Evolutionary conservation across 2,329 filamentous ascomycete genomes (phyloP).

Genomic region (Pseudocercospora eumusae): DNA sequence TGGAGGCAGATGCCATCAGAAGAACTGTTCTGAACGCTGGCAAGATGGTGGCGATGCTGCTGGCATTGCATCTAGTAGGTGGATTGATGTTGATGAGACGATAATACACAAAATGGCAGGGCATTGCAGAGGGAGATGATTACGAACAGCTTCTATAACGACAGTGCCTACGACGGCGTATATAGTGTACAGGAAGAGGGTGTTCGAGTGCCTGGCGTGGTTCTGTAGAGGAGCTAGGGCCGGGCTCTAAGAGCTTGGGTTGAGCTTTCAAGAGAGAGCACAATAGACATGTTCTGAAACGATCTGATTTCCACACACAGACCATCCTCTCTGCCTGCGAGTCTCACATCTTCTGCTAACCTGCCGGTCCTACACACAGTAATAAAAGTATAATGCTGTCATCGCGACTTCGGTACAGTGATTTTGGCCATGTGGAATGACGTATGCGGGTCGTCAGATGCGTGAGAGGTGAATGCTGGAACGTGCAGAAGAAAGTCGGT

Average conservation of each 20-base stretch:
- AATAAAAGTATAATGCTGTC: not conserved
- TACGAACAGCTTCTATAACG: constrained; percentile 13
- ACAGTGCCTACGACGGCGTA: constrained; percentile 17
- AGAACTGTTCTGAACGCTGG: constrained; percentile 22
- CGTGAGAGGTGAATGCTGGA: constrained; percentile 5
- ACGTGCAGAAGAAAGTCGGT: not conserved
- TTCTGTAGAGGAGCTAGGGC: constrained; percentile 1
- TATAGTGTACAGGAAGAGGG: constrained; percentile 3
- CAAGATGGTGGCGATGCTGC: constrained; percentile 24
- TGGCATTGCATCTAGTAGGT: constrained; percentile 29
- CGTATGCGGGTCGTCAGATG: not conserved
- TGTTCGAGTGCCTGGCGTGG: not conserved
- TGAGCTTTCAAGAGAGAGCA: not conserved
- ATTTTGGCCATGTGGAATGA: not conserved
- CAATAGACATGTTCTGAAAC: no score
- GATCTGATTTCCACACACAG: not conserved
- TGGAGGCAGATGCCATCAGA: constrained; percentile 29
- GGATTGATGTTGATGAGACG: constrained; percentile 26
- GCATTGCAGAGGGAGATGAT: not conserved
- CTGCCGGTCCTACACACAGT: not conserved
- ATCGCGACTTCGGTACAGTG: constrained; percentile 5
- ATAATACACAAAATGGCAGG: constrained; percentile 2
- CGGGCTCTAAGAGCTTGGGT: constrained; percentile 1
- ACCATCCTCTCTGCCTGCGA: not conserved
- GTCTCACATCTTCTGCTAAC: not conserved